Percentiles rank a stretch among this genome's conserved stretches.
Conservation (phyloP, 2,329 filamentous ascomycete species). For the Penicillium sp. region DNA sequence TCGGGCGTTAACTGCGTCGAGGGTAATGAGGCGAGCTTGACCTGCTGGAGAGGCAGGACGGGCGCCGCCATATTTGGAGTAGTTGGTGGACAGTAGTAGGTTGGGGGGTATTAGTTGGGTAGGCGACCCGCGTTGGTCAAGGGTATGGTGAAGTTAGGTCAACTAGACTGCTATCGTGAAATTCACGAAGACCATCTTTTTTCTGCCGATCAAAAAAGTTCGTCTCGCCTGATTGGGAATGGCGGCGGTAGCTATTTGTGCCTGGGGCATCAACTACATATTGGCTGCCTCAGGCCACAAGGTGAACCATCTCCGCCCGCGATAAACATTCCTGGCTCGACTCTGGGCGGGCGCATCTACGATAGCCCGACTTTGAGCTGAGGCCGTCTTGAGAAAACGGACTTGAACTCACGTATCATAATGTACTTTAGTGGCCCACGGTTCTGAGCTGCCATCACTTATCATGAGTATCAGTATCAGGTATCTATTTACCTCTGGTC, state of each 20-base stretch:
- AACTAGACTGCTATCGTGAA: slow-evolving; percentile 14
- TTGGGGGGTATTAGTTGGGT: slow-evolving; percentile 1
- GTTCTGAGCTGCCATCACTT: too few relatives aligned
- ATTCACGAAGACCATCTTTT: slow-evolving; percentile 25
- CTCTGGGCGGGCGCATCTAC: too few relatives aligned
- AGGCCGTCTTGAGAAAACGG: too few relatives aligned
- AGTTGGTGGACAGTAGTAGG: background rate
- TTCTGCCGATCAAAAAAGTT: slow-evolving; percentile 30
- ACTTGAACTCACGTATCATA: too few relatives aligned
- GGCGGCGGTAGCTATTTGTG: slow-evolving; percentile 19
- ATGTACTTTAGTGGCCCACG: too few relatives aligned
- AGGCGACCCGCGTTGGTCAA: background rate
- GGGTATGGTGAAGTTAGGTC: background rate
- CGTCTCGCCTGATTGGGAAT: slow-evolving; percentile 21
- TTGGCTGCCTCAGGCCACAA: background rate
- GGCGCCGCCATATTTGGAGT: slow-evolving; percentile 69
- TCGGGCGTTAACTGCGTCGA: slow-evolving; percentile 76
- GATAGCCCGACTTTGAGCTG: too few relatives aligned
- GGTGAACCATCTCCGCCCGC: background rate
- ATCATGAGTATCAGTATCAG: too few relatives aligned
- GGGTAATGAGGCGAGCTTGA: slow-evolving; percentile 79
- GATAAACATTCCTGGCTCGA: too few relatives aligned
- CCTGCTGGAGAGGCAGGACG: slow-evolving; percentile 71
- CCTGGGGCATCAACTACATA: slow-evolving; percentile 18
- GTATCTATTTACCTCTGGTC: too few relatives aligned